Base-by-base conservation (phyloP, 768 basidiomycete genomes). In the Suillus alpinus region DNA sequence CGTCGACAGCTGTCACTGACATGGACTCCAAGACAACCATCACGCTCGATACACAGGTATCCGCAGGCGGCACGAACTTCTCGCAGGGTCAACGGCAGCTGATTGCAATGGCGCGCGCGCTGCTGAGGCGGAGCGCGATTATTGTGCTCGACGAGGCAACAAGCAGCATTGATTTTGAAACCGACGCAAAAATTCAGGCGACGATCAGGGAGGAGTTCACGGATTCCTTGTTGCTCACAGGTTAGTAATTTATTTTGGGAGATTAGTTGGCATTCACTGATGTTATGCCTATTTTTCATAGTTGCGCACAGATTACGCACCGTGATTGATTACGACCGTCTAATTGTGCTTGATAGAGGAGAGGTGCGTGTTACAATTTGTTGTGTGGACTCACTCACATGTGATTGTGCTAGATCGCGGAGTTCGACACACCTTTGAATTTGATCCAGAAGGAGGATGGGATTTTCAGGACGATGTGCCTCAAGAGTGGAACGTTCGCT, bases 1-100 rank as follows among this genome's bases (percentile, higher is more conserved):
- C 76, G 0, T 80, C 80, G 2, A 73, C 80, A 0, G 59, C 67
- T 4, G 69, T 71, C 12, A 89, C 87, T 0, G 86, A 87, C 26
- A 69, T 80, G 2, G 89, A 90, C 23, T 58, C 67, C 34, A 88
- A 83, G 68, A 80, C 78, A 0, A 77, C 77, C 0, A 77, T 95
- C 32, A 80, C 84, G 0, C 79, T 96, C 4, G 86, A 91, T 20
- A 91, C 89, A 0, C 86, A 89, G 62, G 89, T 96, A 9, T 92
- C 92, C 0, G 81, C 91, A 0, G 94, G 94, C 0, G 94, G 94
- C 0, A 81, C 86, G 34, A 96, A 97, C 76, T 95, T 97, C 73
- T 95, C 92, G 1, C 92, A 94, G 61, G 95, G 95, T 10, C 94
- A 98, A 69, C 74, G 94, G 10, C 95, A 98, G 67, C 76, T 94